Evolutionary conservation across 345 rosid genomes (phyloP), one percentile per base, ranked within the genome.

Genomic region (Atalantia buxifolia): DNA sequence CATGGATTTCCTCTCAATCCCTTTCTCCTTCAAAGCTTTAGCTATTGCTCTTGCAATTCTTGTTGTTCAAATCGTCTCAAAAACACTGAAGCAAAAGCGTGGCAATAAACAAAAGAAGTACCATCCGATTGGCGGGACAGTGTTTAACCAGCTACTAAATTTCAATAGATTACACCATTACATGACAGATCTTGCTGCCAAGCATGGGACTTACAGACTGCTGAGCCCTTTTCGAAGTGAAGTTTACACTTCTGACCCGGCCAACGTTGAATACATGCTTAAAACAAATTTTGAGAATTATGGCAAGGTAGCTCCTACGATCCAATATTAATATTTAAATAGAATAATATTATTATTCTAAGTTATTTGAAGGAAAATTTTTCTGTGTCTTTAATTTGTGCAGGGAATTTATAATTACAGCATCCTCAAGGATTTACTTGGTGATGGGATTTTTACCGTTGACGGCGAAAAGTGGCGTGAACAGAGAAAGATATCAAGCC

Each of bases 61-160:
- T 63, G 9, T 45, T 21, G 7, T 75, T 59, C 79, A 42, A 27
- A 14, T 76, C 55, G 45, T 79, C 38, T 12, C 64, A 22, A 72
- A 72, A 61, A 77, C 64, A 14, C 31, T 33, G 28, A 56, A 21
- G 9, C 60, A 36, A 40, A 72, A 82, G 3, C 16, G 66, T 45
- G 53, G 38, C 42, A 30, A 42, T 57, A 71, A 50, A 57, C 81
- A 79, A 81, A 77, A 38, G 65, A 83, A 81, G 81, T 88, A 84
- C 76, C 91, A 86, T 75, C 91, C 94, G 0, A 70, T 91, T 14
- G 92, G 80, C 1, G 92, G 91, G 60, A 91, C 94, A 4, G 61
- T 83, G 6, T 48, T 87, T 45, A 80, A 88, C 82, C 93, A 89
- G 79, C 87, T 89, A 40, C 81, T 88, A 80, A 86, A 81, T 83